Evolutionary conservation across 768 basidiomycete genomes (phyloP).

Genomic region (Rhizopogon rudus): DNA sequence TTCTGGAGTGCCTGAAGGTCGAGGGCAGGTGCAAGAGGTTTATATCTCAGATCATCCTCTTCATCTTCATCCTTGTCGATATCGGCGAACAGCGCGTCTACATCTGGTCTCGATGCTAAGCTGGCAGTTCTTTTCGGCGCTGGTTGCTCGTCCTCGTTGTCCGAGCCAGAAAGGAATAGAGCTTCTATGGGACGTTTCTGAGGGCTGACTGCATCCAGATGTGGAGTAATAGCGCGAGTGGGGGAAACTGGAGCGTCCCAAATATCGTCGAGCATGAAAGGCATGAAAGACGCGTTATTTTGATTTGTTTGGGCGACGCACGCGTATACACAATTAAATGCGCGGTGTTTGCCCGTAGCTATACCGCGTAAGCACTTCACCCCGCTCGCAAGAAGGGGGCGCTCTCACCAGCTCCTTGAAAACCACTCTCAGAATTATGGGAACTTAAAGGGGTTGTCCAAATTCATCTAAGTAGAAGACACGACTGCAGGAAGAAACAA

Average conservation of each 20-base stretch:
- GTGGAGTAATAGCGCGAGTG: slow-evolving; percentile 12
- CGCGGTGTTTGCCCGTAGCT: too few species aligned
- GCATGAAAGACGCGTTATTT: slow-evolving; percentile 22
- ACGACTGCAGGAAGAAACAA: too few species aligned
- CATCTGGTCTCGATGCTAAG: slow-evolving; percentile 21
- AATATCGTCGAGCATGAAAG: slow-evolving; percentile 42
- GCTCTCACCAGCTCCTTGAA: too few species aligned
- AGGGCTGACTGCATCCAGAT: slow-evolving; percentile 10
- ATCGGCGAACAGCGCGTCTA: slow-evolving; percentile 41
- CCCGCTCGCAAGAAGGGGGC: too few species aligned
- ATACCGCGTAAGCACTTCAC: too few species aligned
- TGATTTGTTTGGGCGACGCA: slow-evolving; percentile 12
- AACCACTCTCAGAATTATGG: too few species aligned
- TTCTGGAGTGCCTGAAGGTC: slow-evolving; percentile 50
- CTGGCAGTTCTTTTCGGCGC: slow-evolving; percentile 21
- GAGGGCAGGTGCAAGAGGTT: slow-evolving; percentile 44
- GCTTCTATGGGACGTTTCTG: slow-evolving; percentile 32
- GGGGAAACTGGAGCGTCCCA: slow-evolving; percentile 50
- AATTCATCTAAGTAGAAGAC: too few species aligned
- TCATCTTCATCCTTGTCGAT: slow-evolving; percentile 45
- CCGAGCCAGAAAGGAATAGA: slow-evolving; percentile 59
- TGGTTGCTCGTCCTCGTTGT: slow-evolving; percentile 38
- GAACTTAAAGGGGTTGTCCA: too few species aligned
- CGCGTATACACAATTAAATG: too few species aligned
- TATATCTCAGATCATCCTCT: slow-evolving; percentile 35